These are phyloP conservation scores for Jamesozyma spencerorum DNA, from an alignment of 805 yeast genomes.

Conservation along the genomic window DNA sequence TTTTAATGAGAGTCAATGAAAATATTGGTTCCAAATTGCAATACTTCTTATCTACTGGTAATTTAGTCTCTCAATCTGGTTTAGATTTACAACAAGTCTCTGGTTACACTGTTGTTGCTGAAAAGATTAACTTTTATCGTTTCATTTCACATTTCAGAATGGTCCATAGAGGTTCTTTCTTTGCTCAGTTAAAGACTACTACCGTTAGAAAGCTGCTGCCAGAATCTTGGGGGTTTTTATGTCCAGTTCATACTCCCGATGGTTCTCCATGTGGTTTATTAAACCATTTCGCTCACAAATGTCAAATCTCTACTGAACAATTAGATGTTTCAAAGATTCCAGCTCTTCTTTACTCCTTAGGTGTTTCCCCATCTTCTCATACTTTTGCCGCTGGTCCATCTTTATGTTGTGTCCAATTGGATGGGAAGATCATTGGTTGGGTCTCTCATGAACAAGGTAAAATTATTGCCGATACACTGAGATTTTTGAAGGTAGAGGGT, in stretches of 20 bases:
- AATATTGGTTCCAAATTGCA: slow-evolving; percentile 92
- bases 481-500: slow-evolving; percentile 89
- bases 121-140: slow-evolving; percentile 93
- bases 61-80: slow-evolving; percentile 93
- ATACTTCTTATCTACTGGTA: slow-evolving; percentile 93
- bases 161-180: slow-evolving; percentile 99
- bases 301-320: slow-evolving; percentile 71
- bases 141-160: slow-evolving; percentile 97
- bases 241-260: slow-evolving; percentile 99
- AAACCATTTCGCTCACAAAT: slow-evolving; percentile 93
- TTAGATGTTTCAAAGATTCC: slow-evolving; percentile 71
- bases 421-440: slow-evolving; percentile 91
- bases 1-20: slow-evolving; percentile 72
- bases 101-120: slow-evolving; percentile 97
- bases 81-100: slow-evolving; percentile 95
- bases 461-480: slow-evolving; percentile 77
- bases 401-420: slow-evolving; percentile 83
- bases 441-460: slow-evolving; percentile 82
- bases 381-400: slow-evolving; percentile 81
- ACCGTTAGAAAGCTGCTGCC: slow-evolving; percentile 93
- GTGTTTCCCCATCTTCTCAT: slow-evolving; percentile 67
- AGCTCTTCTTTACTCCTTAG: slow-evolving; percentile 53
- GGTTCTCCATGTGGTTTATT: slow-evolving; percentile 98
- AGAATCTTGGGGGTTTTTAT: slow-evolving; percentile 97
- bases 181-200: slow-evolving; percentile 94